A percentile compares a stretch with the other conserved stretches of the same genome.
These are phyloP conservation scores for Fusarium robinianum DNA, from an alignment of 2,329 filamentous ascomycete genomes.

Conservation along the genomic window DNA sequence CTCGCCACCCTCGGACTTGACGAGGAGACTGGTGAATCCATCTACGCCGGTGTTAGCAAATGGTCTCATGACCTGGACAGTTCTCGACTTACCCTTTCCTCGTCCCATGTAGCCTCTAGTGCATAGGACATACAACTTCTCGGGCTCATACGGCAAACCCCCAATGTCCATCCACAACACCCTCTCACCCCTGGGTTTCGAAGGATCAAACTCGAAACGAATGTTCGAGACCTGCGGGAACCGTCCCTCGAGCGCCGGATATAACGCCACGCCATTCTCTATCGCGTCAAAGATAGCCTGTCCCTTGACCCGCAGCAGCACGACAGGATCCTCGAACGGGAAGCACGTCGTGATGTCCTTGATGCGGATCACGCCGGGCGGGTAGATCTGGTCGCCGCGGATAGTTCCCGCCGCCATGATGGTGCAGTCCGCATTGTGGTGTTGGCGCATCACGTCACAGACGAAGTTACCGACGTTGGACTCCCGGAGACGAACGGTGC, in stretches of 20 bases:
- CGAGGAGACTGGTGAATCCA: constrained; percentile 77
- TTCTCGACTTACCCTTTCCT: constrained; percentile 63
- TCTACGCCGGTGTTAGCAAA: constrained; percentile 53
- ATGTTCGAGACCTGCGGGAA: constrained; percentile 91
- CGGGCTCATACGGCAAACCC: constrained; percentile 62
- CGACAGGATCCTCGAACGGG: constrained; percentile 88
- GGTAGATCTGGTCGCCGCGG: constrained; percentile 85
- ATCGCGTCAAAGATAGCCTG: constrained; percentile 76
- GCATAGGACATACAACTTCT: constrained; percentile 70
- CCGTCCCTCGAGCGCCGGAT: constrained; percentile 80
- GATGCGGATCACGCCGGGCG: constrained; percentile 74
- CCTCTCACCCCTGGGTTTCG: constrained; percentile 62
- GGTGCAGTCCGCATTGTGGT: constrained; percentile 79
- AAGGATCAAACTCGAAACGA: constrained; percentile 71
- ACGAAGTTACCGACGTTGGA: constrained; percentile 91
- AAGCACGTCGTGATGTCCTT: constrained; percentile 89
- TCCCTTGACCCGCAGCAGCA: constrained; percentile 74
- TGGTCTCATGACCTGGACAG: no score
- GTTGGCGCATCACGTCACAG: constrained; percentile 85
- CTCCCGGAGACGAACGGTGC: constrained; percentile 75
- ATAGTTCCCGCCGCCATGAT: constrained; percentile 88
- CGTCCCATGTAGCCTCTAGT: constrained; percentile 89
- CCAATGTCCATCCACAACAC: constrained; percentile 66
- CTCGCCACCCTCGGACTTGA: constrained; percentile 73
- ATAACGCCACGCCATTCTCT: constrained; percentile 80